Evolutionary conservation across 1,284 basidiomycete species (phyloP), one percentile per base, ranked within the genome.

Genomic region (Heterobasidion annosum): DNA sequence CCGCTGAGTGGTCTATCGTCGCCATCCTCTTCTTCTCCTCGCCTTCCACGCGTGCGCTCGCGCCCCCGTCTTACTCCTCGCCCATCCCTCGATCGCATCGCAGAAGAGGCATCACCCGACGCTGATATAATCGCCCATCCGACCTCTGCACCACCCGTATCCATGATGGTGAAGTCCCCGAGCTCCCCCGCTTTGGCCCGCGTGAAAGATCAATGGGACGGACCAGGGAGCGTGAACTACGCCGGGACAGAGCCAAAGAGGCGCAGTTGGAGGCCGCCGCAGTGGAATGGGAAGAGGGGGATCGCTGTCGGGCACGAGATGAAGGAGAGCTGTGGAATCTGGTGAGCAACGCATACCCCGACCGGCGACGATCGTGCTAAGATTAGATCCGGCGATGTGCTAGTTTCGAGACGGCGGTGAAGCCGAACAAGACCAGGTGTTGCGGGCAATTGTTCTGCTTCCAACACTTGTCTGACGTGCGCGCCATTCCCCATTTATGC

Each of bases 381-480:
- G n/a, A 25, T 48, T 15, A 18, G 59, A 25, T 25, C 25, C 25
- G 25, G 25, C 25, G 25, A 25, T 33, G 32, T 15, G 42, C 46
- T 52, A 61, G 60, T 48, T 61, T 61, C 34, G 59, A 61, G 18
- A 40, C 53, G 7, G 54, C 59, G 1, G 54, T 58, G 48, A 61
- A 58, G 54, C 59, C 59, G 4, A 60, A 60, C 52, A 56, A 58
- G 48, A 48, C 59, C 9, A 44, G 59, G 8, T 61, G 60, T 48
- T 61, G 60, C 32, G 57, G 57, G 6, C 60, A 61, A 45, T 33
- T 61, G 16, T 61, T 61, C 52, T 61, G 60, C 47, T 60, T 48
- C 49, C 59, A 61, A 43, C 60, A 61, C 40, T 18, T 61, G 19
- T 60, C 60, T 33, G 60, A 61, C 50, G 60, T 60, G 48, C 25